Evolutionary conservation across 306 rosid species (phyloP), one percentile per base, ranked within the genome.

Genomic region (Elaeagnus macrophylla): DNA sequence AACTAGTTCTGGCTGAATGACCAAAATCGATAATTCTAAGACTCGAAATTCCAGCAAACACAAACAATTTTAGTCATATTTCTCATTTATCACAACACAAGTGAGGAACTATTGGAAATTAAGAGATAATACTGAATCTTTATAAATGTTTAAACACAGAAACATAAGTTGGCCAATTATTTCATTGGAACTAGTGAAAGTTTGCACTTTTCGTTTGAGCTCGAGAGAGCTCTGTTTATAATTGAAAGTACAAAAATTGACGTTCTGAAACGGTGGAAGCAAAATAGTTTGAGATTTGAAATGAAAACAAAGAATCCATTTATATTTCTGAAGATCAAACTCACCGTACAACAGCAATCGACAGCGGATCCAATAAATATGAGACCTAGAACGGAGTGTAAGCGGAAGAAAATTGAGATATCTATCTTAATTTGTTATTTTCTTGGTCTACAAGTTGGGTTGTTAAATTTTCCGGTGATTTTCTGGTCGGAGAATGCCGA

Each of bases 311-410:
- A 45, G 7, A 16, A 45, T 5, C 0, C 18, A 45, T 45, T 45
- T 45, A 12, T 6, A 15, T 12, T 45, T 7, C 10, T 7, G 20
- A 36, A 62, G 38, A 43, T 37, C 35, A 50, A 37, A 44, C 68
- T 53, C 46, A 63, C 68, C 54, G 39, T 35, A 15, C 19, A 58
- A 48, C 17, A 9, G 32, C 42, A 45, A 43, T 14, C 52, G 20
- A 25, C 4, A 57, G 13, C 2, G 15, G 37, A 32, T 57, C 62
- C 19, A 44, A 57, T 19, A 41, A 42, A 20, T 43, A 18, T 14
- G 19, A 45, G 43, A 57, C 38, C 16, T 43, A 37, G 13, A 55
- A 32, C 15, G 3, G n/a, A n/a, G n/a, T n/a, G n/a, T n/a, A n/a
- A n/a, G n/a, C n/a, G n/a, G 32, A 1, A 25, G 32, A 25, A 25